phyloP scores from a whole-genome alignment of 148 eudicot genomes.

The Dianthus caryophyllus region DNA sequence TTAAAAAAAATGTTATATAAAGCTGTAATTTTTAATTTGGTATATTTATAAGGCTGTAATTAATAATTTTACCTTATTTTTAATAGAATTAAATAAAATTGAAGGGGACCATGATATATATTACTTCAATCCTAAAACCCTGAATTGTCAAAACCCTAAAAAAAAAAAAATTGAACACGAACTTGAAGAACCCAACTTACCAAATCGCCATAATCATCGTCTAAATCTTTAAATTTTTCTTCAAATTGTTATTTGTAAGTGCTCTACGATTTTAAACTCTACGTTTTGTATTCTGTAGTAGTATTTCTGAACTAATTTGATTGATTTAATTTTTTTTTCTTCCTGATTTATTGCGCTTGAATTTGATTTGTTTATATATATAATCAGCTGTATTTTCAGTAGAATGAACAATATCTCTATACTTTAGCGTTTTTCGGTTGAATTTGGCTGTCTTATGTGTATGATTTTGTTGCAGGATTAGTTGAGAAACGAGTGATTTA shows the following conservation, averaged over 20 bases:
- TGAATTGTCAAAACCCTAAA: no score
- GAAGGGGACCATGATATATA: no score
- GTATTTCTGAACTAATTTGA: not conserved
- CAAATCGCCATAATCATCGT: no score
- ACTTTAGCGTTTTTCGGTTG: not conserved
- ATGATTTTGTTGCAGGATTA: slow-evolving; percentile 7
- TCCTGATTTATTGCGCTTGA: not conserved
- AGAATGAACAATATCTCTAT: not conserved
- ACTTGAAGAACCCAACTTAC: no score
- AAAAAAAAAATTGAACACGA: no score
- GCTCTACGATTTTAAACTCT: not conserved
- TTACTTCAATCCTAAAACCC: no score
- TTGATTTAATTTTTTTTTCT: not conserved
- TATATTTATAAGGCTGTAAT: no score
- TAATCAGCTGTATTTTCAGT: not conserved
- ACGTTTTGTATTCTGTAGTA: not conserved
- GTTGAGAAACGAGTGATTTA: not conserved
- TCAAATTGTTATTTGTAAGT: not conserved
- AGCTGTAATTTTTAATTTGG: no score
- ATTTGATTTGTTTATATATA: not conserved
- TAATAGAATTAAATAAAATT: no score
- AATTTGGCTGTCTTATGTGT: not conserved
- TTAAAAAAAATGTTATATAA: no score
- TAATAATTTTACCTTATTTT: no score
- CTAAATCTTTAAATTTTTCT: no score